Conservation (phyloP, 1,139 yeast species). For the Yamadazyma atlantica region DNA sequence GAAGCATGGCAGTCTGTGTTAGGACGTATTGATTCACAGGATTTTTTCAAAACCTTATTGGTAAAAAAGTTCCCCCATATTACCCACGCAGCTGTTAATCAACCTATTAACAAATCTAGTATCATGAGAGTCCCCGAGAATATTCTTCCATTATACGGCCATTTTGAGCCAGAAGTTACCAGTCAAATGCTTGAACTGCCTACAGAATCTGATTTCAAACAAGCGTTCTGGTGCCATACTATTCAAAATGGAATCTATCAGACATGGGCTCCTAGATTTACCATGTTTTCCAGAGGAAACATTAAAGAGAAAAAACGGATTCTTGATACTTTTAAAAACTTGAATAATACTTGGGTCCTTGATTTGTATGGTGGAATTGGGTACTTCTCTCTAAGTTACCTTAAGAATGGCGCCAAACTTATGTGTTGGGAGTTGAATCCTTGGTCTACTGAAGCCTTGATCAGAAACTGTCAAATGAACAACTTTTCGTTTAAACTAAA, state of each 20-base stretch:
- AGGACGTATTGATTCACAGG: slow-evolving; percentile 10
- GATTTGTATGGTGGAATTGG: slow-evolving; percentile 89
- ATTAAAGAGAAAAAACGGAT: slow-evolving; percentile 77
- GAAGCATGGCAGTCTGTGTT: slow-evolving; percentile 28
- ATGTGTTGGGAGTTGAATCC: slow-evolving; percentile 86
- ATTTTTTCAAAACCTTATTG: slow-evolving; percentile 27
- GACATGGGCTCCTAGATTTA: slow-evolving; percentile 80
- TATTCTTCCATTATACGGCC: slow-evolving; percentile 60
- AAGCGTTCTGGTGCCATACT: slow-evolving; percentile 71
- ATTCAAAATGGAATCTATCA: slow-evolving; percentile 76
- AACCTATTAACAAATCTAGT: slow-evolving; percentile 60
- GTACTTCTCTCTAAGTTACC: slow-evolving; percentile 73
- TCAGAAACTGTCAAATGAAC: slow-evolving; percentile 52
- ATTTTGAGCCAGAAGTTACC: slow-evolving; percentile 53
- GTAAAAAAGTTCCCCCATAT: slow-evolving; percentile 15
- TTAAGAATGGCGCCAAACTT: slow-evolving; percentile 53
- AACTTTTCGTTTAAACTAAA: slow-evolving; percentile 31
- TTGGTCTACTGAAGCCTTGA: slow-evolving; percentile 77
- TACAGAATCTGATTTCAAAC: slow-evolving; percentile 36
- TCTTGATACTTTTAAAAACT: slow-evolving; percentile 34
- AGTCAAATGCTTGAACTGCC: slow-evolving; percentile 35
- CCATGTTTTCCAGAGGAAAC: slow-evolving; percentile 92
- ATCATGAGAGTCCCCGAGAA: slow-evolving; percentile 63
- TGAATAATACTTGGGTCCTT: slow-evolving; percentile 46
- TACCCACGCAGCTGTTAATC: slow-evolving; percentile 71